phyloP scores from a whole-genome alignment of 805 yeast species.

The Wickerhamomyces chambardii region DNA sequence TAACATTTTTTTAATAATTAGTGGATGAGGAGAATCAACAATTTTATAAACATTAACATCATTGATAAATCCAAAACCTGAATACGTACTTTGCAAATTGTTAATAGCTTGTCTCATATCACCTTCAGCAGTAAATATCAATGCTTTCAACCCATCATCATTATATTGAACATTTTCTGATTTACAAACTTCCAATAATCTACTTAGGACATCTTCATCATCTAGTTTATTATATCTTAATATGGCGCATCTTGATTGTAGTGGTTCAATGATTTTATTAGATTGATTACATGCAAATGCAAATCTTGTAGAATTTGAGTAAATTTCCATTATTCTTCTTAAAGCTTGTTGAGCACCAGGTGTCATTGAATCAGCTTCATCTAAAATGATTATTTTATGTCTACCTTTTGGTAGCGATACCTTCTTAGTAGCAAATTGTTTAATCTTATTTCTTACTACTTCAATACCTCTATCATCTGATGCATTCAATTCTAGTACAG shows the following conservation, averaged over 20 bases:
- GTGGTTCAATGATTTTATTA: slow-evolving; percentile 90
- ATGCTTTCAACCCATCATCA: slow-evolving; percentile 87
- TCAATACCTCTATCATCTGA: slow-evolving; percentile 98
- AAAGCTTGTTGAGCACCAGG: slow-evolving; percentile 92
- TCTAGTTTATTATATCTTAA: slow-evolving; percentile 72
- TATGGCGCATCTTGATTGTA: slow-evolving; percentile 95
- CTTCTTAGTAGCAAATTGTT: slow-evolving; percentile 93
- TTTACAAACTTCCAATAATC: slow-evolving; percentile 64
- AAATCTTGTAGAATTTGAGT: slow-evolving; percentile 91
- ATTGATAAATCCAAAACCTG: slow-evolving; percentile 89
- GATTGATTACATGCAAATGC: slow-evolving; percentile 98
- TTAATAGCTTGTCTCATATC: slow-evolving; percentile 98
- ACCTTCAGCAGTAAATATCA: slow-evolving; percentile 93
- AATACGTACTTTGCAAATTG: slow-evolving; percentile 86
- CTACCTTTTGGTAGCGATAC: slow-evolving; percentile 81
- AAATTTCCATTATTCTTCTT: slow-evolving; percentile 91
- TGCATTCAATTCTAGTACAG: slow-evolving; percentile 89
- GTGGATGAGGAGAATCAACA: slow-evolving; percentile 95
- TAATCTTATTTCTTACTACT: slow-evolving; percentile 88
- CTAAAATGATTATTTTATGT: slow-evolving; percentile 87
- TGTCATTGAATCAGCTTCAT: slow-evolving; percentile 98
- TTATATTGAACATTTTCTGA: slow-evolving; percentile 68
- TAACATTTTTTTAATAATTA: slow-evolving; percentile 67
- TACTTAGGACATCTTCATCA: slow-evolving; percentile 76
- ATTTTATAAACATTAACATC: slow-evolving; percentile 90